These are phyloP conservation scores for Tardiomyces blankii DNA, from an alignment of 1,139 yeast species.

Conservation along the genomic window DNA sequence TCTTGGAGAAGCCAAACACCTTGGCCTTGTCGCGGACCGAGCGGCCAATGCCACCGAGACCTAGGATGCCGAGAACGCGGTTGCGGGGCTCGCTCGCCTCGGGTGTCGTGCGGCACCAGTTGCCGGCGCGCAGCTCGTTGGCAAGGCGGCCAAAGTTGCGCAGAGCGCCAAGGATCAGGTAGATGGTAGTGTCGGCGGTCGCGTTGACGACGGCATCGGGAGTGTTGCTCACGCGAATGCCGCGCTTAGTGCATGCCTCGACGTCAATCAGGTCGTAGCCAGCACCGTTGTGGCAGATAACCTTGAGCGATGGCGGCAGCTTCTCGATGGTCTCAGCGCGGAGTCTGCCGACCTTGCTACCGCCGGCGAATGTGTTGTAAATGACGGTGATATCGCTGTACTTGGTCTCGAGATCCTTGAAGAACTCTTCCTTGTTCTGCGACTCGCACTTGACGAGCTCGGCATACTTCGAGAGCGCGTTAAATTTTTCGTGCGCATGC, in stretches of 20 bases:
- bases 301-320: constrained; percentile 52
- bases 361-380: constrained; percentile 16
- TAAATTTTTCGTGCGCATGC: constrained; percentile 9
- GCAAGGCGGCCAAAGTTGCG: constrained; percentile 42
- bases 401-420: constrained; percentile 19
- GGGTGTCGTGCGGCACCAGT: constrained; percentile 23
- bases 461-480: constrained; percentile 6
- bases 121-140: constrained; percentile 27
- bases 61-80: constrained; percentile 58
- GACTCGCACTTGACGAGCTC: constrained; percentile 13
- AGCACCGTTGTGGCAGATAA: constrained; percentile 77
- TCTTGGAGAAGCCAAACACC: constrained; percentile 53
- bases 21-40: constrained; percentile 54
- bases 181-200: constrained; percentile 65
- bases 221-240: constrained; percentile 56
- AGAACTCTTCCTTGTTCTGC: constrained; percentile 20
- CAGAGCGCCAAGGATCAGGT: constrained; percentile 44
- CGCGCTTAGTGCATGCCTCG: constrained; percentile 35
- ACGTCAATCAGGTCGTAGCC: constrained; percentile 69
- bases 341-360: constrained; percentile 46
- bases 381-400: constrained; percentile 23
- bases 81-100: constrained; percentile 46
- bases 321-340: constrained; percentile 56
- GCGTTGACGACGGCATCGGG: constrained; percentile 63
- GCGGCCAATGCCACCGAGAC: constrained; percentile 78